Base-by-base conservation (phyloP, 2,329 filamentous ascomycete species). In the Botrytis pseudocinerea region DNA sequence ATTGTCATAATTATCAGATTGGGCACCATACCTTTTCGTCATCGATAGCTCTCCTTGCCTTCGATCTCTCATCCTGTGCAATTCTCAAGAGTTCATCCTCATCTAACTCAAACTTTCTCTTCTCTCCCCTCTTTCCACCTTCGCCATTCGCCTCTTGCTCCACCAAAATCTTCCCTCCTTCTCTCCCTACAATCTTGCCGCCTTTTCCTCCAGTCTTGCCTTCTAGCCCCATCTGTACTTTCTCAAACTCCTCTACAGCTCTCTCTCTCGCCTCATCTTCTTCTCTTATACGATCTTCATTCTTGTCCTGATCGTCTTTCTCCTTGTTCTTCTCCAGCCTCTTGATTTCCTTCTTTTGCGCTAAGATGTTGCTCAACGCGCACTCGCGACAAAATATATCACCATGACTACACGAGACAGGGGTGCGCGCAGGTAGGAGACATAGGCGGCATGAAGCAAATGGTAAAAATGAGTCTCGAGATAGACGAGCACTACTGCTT, bases 371-470 rank as follows among this genome's bases (percentile, higher is more conserved):
- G 77, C 86, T 91, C 70, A 98, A 89, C 14, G 94, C 95, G 84
- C 95, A 99, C 84, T 98, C 96, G 78, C 94, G 91, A 82, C 95
- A 99, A 84, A 98, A 98, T 22, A 99, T 86, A 82, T 98, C 95
- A 75, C 95, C 95, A 76, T 91, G 88, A 4, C 88, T 85, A 82
- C 95, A 98, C 35, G 93, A 90, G 51, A 98, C 94, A 0, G 96
- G 95, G 64, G 94, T 89, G 44, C 91, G 89, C 32, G 95, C 92
- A 12, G 91, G 88, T 74, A 94, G 89, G 25, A 98, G 90, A 80
- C 95, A 99, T 42, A 99, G 87, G 71, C 91, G 89, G 84, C 95
- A 99, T 35, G 92, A 94, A 71, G 92, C 93, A 82, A 98, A 97
- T 8, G 94, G 91, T 18, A 98, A 89, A 82, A 97, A 98, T 72